These are phyloP conservation scores for Phytopythium helicoides DNA, from an alignment of 352 stramenopile species.

Conservation along the genomic window DNA sequence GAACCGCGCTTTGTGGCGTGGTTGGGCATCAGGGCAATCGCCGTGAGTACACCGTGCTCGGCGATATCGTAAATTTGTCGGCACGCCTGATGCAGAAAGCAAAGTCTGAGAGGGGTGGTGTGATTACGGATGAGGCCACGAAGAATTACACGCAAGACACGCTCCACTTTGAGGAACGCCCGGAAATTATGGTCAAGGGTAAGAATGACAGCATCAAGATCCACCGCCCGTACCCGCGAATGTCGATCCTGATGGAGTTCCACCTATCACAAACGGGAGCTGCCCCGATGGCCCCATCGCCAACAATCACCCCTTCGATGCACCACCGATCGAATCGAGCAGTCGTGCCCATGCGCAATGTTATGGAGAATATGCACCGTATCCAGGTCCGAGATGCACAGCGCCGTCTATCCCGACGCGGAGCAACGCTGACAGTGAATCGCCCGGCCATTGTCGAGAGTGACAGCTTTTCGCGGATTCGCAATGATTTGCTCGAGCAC, in stretches of 20 bases:
- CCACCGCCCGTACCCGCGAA: slow-evolving; percentile 81
- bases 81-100: slow-evolving; percentile 91
- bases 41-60: slow-evolving; percentile 93
- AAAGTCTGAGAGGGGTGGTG: slow-evolving; percentile 77
- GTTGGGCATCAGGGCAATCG: slow-evolving; percentile 89
- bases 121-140: slow-evolving; percentile 88
- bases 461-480: slow-evolving; percentile 52
- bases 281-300: neutral
- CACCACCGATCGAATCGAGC: slow-evolving; percentile 3
- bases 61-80: slow-evolving; percentile 93
- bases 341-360: slow-evolving; percentile 57
- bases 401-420: slow-evolving; percentile 50
- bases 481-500: slow-evolving; percentile 52
- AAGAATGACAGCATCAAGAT: slow-evolving; percentile 92
- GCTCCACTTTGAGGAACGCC: slow-evolving; percentile 87
- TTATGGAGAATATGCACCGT: slow-evolving; percentile 88
- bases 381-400: slow-evolving; percentile 82
- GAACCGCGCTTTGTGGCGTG: slow-evolving; percentile 90
- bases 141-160: slow-evolving; percentile 82
- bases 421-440: slow-evolving; percentile 42
- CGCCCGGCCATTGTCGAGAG: slow-evolving; percentile 58
- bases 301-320: neutral
- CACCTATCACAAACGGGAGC: slow-evolving; percentile 43
- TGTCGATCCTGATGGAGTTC: slow-evolving; percentile 81
- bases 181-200: slow-evolving; percentile 91